These are phyloP conservation scores for Malassezia psittaci DNA, from an alignment of 1,284 basidiomycete species.

Conservation along the genomic window DNA sequence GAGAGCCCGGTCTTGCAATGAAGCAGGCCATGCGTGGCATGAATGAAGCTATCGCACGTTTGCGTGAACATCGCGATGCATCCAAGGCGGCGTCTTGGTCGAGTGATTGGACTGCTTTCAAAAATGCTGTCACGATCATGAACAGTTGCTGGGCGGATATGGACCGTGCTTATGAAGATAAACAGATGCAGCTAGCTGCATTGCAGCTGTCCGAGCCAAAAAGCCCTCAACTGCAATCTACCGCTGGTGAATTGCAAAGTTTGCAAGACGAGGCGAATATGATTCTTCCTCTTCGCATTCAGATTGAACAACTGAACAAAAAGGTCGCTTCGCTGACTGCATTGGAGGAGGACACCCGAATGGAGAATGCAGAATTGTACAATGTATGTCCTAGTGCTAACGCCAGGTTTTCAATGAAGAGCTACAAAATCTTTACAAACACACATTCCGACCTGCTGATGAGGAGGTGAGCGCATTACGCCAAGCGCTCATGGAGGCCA, in stretches of 20 bases:
- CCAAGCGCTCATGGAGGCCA: slow-evolving; percentile 23
- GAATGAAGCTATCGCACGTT: slow-evolving; percentile 2
- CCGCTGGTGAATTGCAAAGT: slow-evolving; percentile 4
- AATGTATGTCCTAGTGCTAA: slow-evolving; percentile 13
- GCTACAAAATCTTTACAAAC: slow-evolving; percentile 37
- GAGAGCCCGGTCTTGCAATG: slow-evolving; percentile 1
- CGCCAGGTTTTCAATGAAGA: slow-evolving; percentile 40
- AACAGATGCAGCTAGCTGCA: slow-evolving; percentile 16
- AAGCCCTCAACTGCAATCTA: slow-evolving; percentile 1
- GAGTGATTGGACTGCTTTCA: slow-evolving; percentile 11
- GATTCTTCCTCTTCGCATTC: slow-evolving; percentile 11
- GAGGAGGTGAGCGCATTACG: slow-evolving; percentile 30
- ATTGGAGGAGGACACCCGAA: slow-evolving; percentile 37
- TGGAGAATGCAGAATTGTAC: slow-evolving; percentile 46
- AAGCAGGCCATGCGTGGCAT: slow-evolving; percentile 4
- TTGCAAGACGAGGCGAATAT: slow-evolving; percentile 14
- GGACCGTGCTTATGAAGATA: slow-evolving; percentile 17
- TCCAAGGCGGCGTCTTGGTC: not conserved
- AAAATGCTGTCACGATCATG: slow-evolving; percentile 13
- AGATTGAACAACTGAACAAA: slow-evolving; percentile 26
- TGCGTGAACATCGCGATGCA: slow-evolving; percentile 3
- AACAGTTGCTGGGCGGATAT: slow-evolving; percentile 10
- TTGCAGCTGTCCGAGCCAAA: slow-evolving; percentile 13
- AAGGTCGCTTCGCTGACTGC: slow-evolving; percentile 34
- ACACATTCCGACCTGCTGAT: slow-evolving; percentile 31